Evolutionary conservation across 1,284 basidiomycete species (phyloP).

Genomic region (Naganishia liquefaciens): DNA sequence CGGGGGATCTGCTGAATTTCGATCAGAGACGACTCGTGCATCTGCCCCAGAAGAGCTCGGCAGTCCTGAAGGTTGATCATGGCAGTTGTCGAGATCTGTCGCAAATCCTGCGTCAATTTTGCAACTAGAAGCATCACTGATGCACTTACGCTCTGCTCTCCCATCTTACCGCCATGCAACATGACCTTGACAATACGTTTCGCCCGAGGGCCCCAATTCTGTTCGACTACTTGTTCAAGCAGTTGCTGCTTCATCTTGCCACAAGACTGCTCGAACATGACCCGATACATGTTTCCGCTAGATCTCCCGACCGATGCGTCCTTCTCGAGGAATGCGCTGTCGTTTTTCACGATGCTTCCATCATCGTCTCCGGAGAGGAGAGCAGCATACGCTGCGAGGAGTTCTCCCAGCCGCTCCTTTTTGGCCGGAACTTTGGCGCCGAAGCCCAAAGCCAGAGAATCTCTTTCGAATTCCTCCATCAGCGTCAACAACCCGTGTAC

Average conservation of each 20-base stretch:
- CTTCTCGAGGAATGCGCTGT: constrained; percentile 62
- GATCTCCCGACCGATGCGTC: constrained; percentile 59
- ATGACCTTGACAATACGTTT: constrained; percentile 81
- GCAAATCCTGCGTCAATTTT: not conserved
- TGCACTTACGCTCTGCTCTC: constrained; percentile 80
- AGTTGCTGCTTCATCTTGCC: constrained; percentile 70
- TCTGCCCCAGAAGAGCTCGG: constrained; percentile 72
- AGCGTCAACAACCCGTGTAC: constrained; percentile 60
- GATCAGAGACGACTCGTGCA: constrained; percentile 77
- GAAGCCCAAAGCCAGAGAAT: constrained; percentile 29
- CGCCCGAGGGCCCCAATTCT: constrained; percentile 81
- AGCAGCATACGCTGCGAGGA: constrained; percentile 43
- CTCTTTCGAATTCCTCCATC: constrained; percentile 58
- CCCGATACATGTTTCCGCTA: constrained; percentile 62
- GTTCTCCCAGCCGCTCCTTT: constrained; percentile 56
- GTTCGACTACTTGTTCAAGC: constrained; percentile 76
- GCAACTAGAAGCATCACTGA: not conserved
- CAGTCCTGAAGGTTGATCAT: constrained; percentile 89
- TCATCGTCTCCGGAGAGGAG: constrained; percentile 39
- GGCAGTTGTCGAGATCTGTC: constrained; percentile 83
- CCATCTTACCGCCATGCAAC: constrained; percentile 86
- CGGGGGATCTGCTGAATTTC: constrained; percentile 88
- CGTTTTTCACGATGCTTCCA: constrained; percentile 33
- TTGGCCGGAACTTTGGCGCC: constrained; percentile 30
- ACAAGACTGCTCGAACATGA: constrained; percentile 79